phyloP scores from a whole-genome alignment of 495 filamentous ascomycete species.

The Chaetomium cochliodes region DNA sequence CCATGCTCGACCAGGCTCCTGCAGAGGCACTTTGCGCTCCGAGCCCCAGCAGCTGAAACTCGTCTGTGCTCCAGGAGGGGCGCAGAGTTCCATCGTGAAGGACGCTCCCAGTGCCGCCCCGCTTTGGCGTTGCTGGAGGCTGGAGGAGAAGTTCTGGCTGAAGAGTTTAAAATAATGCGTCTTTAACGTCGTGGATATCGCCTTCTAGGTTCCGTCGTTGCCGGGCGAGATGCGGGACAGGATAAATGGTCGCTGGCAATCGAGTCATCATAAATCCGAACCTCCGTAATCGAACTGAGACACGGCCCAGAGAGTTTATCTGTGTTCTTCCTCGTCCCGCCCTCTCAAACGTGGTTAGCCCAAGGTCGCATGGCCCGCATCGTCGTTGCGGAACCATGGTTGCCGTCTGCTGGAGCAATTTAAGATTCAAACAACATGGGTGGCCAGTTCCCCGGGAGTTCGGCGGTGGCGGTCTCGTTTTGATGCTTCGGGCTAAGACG shows the following conservation, averaged over 20 bases:
- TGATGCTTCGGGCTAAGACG: neutral
- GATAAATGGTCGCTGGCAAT: neutral
- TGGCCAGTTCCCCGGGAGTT: neutral
- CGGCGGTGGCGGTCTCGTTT: neutral
- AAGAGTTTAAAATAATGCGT: no score
- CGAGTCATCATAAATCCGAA: neutral
- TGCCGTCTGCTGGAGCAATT: conserved; percentile 7
- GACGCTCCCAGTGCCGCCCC: neutral
- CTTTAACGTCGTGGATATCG: neutral
- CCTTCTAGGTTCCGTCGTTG: neutral
- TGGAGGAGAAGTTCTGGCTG: neutral
- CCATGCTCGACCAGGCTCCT: conserved; percentile 28
- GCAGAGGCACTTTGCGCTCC: conserved; percentile 17
- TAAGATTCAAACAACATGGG: conserved; percentile 13
- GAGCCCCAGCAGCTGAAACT: conserved; percentile 36
- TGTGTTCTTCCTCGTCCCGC: conserved; percentile 11
- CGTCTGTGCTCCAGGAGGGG: conserved; percentile 32
- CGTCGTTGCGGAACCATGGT: conserved; percentile 5
- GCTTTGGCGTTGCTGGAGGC: neutral
- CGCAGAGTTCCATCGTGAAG: conserved; percentile 20
- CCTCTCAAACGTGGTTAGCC: neutral
- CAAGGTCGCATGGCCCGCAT: conserved; percentile 6
- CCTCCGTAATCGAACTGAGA: conserved; percentile 16
- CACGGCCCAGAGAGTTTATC: neutral
- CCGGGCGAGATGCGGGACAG: neutral